Conservation (phyloP, 2,329 filamentous ascomycete species). For the Exophiala bonariae region DNA sequence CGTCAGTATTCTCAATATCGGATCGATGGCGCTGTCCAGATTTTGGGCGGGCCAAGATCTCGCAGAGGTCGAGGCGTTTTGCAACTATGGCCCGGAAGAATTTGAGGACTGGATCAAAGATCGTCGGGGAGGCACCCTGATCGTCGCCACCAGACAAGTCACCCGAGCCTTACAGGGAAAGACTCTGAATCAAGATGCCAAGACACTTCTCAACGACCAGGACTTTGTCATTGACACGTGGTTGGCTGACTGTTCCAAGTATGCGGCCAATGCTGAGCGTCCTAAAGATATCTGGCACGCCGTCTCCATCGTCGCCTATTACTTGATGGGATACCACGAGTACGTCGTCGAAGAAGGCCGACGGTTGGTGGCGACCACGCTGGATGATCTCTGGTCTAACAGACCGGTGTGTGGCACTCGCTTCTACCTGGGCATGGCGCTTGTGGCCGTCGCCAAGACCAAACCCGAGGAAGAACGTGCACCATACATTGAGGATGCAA, state of each 20-base stretch:
- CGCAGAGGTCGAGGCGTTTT: conserved; percentile 58
- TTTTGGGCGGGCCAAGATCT: conserved; percentile 60
- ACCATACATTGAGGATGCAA: conserved; percentile 49
- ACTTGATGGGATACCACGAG: conserved; percentile 46
- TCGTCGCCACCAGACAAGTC: conserved; percentile 57
- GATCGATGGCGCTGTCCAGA: conserved; percentile 57
- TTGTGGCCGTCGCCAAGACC: conserved; percentile 44
- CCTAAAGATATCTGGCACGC: conserved; percentile 58
- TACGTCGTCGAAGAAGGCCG: conserved; percentile 45
- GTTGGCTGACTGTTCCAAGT: conserved; percentile 45
- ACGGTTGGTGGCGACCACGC: conserved; percentile 39
- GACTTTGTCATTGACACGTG: conserved; percentile 55
- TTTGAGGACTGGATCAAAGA: conserved; percentile 58
- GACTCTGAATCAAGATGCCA: conserved; percentile 49
- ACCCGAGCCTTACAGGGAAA: conserved; percentile 62
- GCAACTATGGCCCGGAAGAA: conserved; percentile 57
- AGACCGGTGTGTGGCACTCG: conserved; percentile 43
- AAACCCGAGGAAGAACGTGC: conserved; percentile 46
- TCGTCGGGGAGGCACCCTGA: conserved; percentile 58
- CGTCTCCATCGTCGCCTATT: conserved; percentile 48
- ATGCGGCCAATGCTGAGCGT: conserved; percentile 50
- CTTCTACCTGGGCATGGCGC: conserved; percentile 47
- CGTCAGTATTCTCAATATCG: conserved; percentile 58
- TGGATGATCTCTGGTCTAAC: conserved; percentile 48
- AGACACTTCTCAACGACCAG: conserved; percentile 54